Conservation (phyloP, 1,139 yeast species). For the Yamadazyma pseudoaaseri region DNA sequence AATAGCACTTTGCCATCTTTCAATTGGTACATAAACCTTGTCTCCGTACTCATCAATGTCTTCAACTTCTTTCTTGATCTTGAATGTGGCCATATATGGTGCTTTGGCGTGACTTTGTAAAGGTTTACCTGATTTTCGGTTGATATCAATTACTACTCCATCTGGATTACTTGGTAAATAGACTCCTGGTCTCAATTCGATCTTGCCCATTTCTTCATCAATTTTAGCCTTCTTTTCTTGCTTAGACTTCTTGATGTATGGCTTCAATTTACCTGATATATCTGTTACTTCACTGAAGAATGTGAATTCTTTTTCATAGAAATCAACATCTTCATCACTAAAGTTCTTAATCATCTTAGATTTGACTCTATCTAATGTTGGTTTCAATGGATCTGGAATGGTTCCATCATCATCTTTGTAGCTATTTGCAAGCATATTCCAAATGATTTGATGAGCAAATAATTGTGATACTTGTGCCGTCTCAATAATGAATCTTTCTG, state of each 20-base stretch:
- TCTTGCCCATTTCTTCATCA: slow-evolving; percentile 90
- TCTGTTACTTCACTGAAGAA: slow-evolving; percentile 91
- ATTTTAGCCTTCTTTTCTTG: slow-evolving; percentile 96
- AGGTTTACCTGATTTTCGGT: slow-evolving; percentile 92
- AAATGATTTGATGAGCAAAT: slow-evolving; percentile 95
- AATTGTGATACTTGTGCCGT: slow-evolving; percentile 88
- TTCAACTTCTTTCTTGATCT: slow-evolving; percentile 60
- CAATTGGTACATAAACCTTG: slow-evolving; percentile 35
- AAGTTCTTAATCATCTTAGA: slow-evolving; percentile 65
- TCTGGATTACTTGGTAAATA: slow-evolving; percentile 97
- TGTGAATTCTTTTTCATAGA: slow-evolving; percentile 79
- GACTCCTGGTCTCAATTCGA: slow-evolving; percentile 77
- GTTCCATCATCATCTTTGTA: slow-evolving; percentile 85
- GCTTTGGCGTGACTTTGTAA: slow-evolving; percentile 98
- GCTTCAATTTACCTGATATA: slow-evolving; percentile 92
- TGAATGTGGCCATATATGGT: slow-evolving; percentile 96
- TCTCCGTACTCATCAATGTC: slow-evolving; percentile 45
- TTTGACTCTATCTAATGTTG: slow-evolving; percentile 74
- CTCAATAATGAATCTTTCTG: slow-evolving; percentile 83
- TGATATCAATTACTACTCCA: slow-evolving; percentile 89
- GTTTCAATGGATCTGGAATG: slow-evolving; percentile 80
- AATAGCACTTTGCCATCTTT: slow-evolving; percentile 90
- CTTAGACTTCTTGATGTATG: slow-evolving; percentile 88
- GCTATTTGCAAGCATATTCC: slow-evolving; percentile 96
- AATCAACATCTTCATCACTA: slow-evolving; percentile 56